phyloP scores from a whole-genome alignment of 805 yeast genomes.

The Saccharomyces paradoxus region DNA sequence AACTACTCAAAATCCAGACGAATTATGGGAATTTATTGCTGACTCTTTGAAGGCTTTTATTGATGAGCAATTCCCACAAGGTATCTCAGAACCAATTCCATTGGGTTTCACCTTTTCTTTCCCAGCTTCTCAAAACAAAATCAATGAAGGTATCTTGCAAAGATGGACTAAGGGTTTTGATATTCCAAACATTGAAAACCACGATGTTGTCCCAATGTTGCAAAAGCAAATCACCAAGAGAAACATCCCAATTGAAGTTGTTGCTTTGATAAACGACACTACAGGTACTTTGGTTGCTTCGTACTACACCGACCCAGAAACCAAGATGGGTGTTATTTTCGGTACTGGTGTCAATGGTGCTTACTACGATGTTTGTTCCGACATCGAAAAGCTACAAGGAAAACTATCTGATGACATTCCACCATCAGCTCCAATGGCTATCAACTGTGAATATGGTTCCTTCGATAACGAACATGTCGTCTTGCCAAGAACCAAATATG shows the following conservation, averaged over 20 bases:
- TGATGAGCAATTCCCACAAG: slow-evolving; percentile 57
- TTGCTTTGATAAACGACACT: slow-evolving; percentile 90
- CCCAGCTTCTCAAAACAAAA: slow-evolving; percentile 75
- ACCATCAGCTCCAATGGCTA: slow-evolving; percentile 70
- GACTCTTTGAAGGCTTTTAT: slow-evolving; percentile 64
- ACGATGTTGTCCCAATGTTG: slow-evolving; percentile 86
- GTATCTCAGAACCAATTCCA: slow-evolving; percentile 53
- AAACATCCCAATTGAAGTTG: slow-evolving; percentile 70
- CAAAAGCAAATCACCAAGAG: slow-evolving; percentile 59
- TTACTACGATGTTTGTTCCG: slow-evolving; percentile 66
- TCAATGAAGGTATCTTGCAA: slow-evolving; percentile 78
- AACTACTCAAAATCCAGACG: slow-evolving; percentile 59
- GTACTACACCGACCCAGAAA: slow-evolving; percentile 75
- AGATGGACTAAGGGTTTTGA: slow-evolving; percentile 98
- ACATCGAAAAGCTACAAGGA: slow-evolving; percentile 77
- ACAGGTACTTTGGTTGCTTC: slow-evolving; percentile 95
- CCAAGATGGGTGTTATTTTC: slow-evolving; percentile 88
- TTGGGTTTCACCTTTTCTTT: slow-evolving; percentile 91
- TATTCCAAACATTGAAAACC: slow-evolving; percentile 84
- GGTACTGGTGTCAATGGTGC: slow-evolving; percentile 98
- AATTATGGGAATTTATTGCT: slow-evolving; percentile 80
- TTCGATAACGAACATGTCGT: slow-evolving; percentile 81
- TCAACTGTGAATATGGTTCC: slow-evolving; percentile 96
- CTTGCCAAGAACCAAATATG: slow-evolving; percentile 86
- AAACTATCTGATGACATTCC: slow-evolving; percentile 54